A percentile compares a stretch with the other conserved stretches of the same genome.
Evolutionary conservation across 2,329 filamentous ascomycete species (phyloP).

Genomic region (Cladosporium sp.): DNA sequence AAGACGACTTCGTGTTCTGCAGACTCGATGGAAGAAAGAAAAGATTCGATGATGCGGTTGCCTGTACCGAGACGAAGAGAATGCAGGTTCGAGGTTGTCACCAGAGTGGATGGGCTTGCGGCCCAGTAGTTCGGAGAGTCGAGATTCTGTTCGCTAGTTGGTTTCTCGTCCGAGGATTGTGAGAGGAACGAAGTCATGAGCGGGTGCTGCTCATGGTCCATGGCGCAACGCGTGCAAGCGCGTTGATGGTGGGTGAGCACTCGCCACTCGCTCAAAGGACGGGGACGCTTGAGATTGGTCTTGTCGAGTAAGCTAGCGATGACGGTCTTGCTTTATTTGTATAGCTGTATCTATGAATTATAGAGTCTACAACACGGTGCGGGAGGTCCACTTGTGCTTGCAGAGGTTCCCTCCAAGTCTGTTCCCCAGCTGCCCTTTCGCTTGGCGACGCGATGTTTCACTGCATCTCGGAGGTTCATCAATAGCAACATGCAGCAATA

Average conservation of each 20-base stretch:
- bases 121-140: conserved; percentile 15
- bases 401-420: no score
- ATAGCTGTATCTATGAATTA: no score
- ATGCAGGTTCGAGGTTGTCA: conserved; percentile 30
- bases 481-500: no score
- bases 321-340: no score
- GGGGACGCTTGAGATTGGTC: no score
- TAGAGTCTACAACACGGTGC: no score
- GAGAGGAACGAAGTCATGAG: conserved; percentile 6
- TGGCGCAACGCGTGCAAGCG: neutral
- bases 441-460: no score
- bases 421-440: no score
- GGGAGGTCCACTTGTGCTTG: no score
- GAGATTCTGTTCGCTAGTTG: neutral
- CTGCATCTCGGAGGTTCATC: no score
- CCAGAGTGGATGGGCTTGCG: neutral
- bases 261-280: no score
- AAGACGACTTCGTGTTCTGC: conserved; percentile 63
- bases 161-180: neutral
- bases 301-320: no score
- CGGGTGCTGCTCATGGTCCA: neutral
- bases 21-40: conserved; percentile 56
- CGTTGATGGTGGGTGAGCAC: neutral
- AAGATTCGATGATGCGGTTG: conserved; percentile 35
- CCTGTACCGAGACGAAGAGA: conserved; percentile 41